Evolutionary conservation across 306 rosid genomes (phyloP), one percentile per base, ranked within the genome.

Genomic region (Medicago ruthenica): DNA sequence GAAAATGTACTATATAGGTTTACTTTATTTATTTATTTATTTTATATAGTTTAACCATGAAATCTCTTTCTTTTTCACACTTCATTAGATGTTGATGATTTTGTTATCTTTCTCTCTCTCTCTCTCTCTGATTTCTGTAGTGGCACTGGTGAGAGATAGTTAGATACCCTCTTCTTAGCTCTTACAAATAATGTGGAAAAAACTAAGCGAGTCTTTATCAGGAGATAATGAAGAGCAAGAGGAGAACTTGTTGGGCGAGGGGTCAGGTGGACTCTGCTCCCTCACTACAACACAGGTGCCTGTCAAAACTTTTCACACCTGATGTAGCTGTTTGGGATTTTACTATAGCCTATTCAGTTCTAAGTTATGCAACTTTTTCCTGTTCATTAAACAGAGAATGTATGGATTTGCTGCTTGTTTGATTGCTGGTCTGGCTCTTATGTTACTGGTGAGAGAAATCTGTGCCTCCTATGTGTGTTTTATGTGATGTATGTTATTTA

Each of bases 211-310:
- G 48, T 85, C 84, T 17, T 31, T 83, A 20, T 62, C 48, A 1
- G 89, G 82, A 42, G 86, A 48, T 36, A 75, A 86, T 51, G 93
- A 86, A 54, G 97, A 86, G 17, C 76, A 57, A 80, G 88, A 47
- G 16, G 87, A 88, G 77, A 78, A 81, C 79, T 82, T 90, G 76
- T 66, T 86, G 67, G 92, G 63, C 73, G 97, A 87, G 62, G 93
- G 84, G n/a, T 84, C 97, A 5, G 96, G 80, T 17, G 90, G 75
- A 60, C 74, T 87, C 20, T 88, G 79, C 80, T 83, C 88, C 70
- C 93, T 94, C 66, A 84, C 97, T 55, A 72, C 89, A 9, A 83
- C 81, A 51, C 96, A 95, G 97, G 99, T 95, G 73, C 87, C 87
- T 78, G 53, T 7, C 31, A n/a, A 53, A 73, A 39, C 11, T 48